Base-by-base conservation (phyloP, 441 rosid genomes). In the Lepidium campestre region DNA sequence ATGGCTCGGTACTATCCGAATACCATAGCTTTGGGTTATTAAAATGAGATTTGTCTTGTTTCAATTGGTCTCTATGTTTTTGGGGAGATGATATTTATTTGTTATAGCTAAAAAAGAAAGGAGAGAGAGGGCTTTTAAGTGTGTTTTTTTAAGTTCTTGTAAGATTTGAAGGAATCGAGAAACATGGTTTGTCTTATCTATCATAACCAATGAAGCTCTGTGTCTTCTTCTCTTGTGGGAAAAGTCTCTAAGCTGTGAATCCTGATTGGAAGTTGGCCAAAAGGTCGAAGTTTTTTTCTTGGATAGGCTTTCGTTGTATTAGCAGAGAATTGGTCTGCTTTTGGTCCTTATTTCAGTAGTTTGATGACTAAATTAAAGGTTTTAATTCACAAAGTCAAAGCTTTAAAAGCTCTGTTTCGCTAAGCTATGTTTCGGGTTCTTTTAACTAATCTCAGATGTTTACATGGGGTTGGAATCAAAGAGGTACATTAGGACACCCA, bases 401-500 rank as follows among this genome's bases (percentile, higher is more conserved):
- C 18, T 23, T 34, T 1, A 5, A 15, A 39, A 45, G 14, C 57
- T 45, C 36, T 46, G 8, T 29, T 45, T 45, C 42, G n/a, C 44
- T 41, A 31, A 50, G n/a, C 31, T 18, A 6, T 47, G 27, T 32
- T 46, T 23, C 2, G 20, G 2, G 4, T 27, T 47, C 3, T 40
- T 40, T 54, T 35, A 13, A 56, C 56, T 58, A 62, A 5, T 35
- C 13, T 40, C 76, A 94, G 99, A 74, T 94, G 85, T 91, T 91
- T 80, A 94, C 97, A 2, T 94, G 97, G 99, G 99, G 99, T 2
- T 94, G 99, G 99, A 94, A 94, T 81, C 99, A 94, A 80, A 86
- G 96, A 82, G 99, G 99, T 32, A 94, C 99, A 19, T 73, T 94
- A 50, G 99, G 98, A 35, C 99, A 91, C 50, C 93, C 89, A 11